Evolutionary conservation across 2,329 filamentous ascomycete species (phyloP).

Genomic region (Graphiopsis chlorocephala): DNA sequence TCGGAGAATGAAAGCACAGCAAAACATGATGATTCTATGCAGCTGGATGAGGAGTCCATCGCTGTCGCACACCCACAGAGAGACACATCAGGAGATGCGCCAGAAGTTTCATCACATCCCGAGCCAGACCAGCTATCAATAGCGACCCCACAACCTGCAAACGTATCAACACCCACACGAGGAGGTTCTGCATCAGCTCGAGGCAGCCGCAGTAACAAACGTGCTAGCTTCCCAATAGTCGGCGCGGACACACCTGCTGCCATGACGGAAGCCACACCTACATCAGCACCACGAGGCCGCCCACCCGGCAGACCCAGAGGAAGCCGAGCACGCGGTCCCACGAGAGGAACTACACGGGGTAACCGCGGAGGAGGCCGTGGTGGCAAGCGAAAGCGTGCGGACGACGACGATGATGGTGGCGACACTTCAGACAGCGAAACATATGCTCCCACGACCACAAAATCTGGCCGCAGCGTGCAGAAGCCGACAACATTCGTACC

Average conservation of each 20-base stretch:
- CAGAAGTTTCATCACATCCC: neutral
- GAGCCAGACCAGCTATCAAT: constrained; percentile 6
- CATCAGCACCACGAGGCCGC: constrained; percentile 12
- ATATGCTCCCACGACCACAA: constrained; percentile 61
- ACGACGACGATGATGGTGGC: constrained; percentile 40
- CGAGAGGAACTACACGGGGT: constrained; percentile 16
- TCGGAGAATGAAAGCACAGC: neutral
- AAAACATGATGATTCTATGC: neutral
- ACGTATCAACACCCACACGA: neutral
- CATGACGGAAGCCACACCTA: constrained; percentile 10
- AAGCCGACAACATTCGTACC: constrained; percentile 65
- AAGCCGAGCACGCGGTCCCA: constrained; percentile 13
- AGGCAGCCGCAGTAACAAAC: constrained; percentile 12
- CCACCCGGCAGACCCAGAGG: constrained; percentile 14
- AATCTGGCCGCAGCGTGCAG: constrained; percentile 70
- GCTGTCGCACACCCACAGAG: neutral
- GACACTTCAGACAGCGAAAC: constrained; percentile 35
- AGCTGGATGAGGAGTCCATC: neutral
- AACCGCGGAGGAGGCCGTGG: constrained; percentile 32
- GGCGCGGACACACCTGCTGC: constrained; percentile 6
- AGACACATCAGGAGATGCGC: neutral
- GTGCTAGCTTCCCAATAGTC: constrained; percentile 8
- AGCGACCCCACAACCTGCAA: constrained; percentile 3
- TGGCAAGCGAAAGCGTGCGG: constrained; percentile 35
- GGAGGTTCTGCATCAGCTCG: constrained; percentile 6